Conservation (phyloP, 2,329 filamentous ascomycete species). For the Penicillium sp. region DNA sequence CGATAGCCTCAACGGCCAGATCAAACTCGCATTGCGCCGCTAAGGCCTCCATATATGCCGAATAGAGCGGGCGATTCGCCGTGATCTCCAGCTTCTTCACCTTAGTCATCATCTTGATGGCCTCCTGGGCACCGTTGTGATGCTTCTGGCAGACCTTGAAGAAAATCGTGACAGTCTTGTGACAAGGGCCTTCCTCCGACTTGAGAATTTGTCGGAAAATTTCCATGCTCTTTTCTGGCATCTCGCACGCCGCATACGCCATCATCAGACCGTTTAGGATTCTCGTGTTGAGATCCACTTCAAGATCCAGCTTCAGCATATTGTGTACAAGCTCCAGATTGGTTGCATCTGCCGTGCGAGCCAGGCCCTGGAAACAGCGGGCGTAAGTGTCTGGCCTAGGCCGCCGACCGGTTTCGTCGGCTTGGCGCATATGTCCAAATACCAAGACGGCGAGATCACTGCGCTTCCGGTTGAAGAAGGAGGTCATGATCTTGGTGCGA, state of each 20-base stretch:
- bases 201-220: conserved; percentile 84
- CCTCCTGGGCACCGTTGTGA: conserved; percentile 40
- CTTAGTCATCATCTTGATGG: conserved; percentile 53
- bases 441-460: conserved; percentile 82
- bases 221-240: conserved; percentile 64
- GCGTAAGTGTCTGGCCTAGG: conserved; percentile 75
- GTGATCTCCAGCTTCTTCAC: conserved; percentile 73
- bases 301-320: conserved; percentile 89
- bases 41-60: conserved; percentile 72
- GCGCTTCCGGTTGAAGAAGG: conserved; percentile 73
- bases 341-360: conserved; percentile 57
- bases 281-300: conserved; percentile 70
- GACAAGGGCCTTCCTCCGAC: conserved; percentile 80
- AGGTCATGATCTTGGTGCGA: conserved; percentile 72
- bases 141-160: conserved; percentile 72
- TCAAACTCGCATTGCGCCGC: conserved; percentile 69
- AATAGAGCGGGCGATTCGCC: conserved; percentile 69
- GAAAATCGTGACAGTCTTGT: conserved; percentile 74
- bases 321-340: conserved; percentile 78
- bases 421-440: conserved; percentile 91
- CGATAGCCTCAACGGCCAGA: conserved; percentile 63
- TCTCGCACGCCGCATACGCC: conserved; percentile 70
- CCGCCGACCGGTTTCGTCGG: conserved; percentile 59
- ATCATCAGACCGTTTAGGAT: conserved; percentile 85
- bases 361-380: conserved; percentile 72